Conservation (phyloP, 2,329 filamentous ascomycete genomes). For the Hymenoscyphus infarciens region DNA sequence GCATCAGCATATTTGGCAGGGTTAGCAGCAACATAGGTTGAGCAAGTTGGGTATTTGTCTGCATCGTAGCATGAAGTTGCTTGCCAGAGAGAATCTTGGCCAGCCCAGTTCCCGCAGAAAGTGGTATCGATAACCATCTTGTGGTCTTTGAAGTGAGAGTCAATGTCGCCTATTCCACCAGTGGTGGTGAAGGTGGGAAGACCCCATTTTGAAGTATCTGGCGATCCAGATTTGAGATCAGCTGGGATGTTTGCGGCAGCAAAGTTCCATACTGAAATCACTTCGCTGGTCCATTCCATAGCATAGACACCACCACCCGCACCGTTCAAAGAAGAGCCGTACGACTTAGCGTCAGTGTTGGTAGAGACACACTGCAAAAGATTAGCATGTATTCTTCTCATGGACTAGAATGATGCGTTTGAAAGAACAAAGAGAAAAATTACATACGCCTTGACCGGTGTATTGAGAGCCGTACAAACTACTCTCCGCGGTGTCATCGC, state of each 20-base stretch:
- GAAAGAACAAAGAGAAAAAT: no score
- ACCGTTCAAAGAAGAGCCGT: constrained; percentile 60
- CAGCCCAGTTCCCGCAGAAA: constrained; percentile 68
- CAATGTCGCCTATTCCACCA: constrained; percentile 58
- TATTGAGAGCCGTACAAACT: constrained; percentile 40
- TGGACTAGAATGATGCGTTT: no score
- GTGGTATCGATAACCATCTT: constrained; percentile 70
- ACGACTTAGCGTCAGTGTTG: constrained; percentile 42
- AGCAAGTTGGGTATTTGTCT: constrained; percentile 27
- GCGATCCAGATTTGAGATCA: constrained; percentile 55
- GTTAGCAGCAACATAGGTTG: constrained; percentile 29
- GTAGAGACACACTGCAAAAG: constrained; percentile 19
- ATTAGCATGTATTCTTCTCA: no score
- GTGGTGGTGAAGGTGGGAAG: constrained; percentile 63
- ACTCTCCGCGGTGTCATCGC: constrained; percentile 22
- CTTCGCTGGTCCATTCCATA: constrained; percentile 63
- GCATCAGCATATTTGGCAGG: constrained; percentile 25
- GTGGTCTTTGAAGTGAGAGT: constrained; percentile 63
- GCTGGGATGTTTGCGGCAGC: constrained; percentile 57
- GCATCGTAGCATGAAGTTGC: constrained; percentile 42
- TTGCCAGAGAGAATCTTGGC: constrained; percentile 51
- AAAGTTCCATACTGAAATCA: constrained; percentile 76
- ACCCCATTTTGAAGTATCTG: constrained; percentile 65
- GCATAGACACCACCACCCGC: constrained; percentile 64
- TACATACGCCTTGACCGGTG: constrained; percentile 21